phyloP scores from a whole-genome alignment of 495 filamentous ascomycete species.

The Xylaria telfairii region DNA sequence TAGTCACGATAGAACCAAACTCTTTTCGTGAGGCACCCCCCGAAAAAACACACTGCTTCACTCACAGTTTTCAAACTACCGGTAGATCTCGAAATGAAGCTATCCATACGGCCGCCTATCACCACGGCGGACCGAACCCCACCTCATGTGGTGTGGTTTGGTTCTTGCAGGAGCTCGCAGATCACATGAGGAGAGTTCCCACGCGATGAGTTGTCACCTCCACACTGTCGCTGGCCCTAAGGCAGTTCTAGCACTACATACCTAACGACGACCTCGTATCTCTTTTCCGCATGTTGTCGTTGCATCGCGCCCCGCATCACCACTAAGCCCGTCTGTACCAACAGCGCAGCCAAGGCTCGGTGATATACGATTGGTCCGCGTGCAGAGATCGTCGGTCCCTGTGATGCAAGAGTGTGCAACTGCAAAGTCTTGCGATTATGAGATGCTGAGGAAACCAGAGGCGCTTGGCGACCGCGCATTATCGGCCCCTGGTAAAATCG shows the following conservation, averaged over 20 bases:
- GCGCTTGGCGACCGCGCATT: slow-evolving; percentile 6
- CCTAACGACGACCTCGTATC: slow-evolving; percentile 22
- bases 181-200: slow-evolving; percentile 28
- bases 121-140: slow-evolving; percentile 10
- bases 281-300: slow-evolving; percentile 21
- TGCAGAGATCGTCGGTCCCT: slow-evolving; percentile 19
- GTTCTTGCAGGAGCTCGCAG: slow-evolving; percentile 25
- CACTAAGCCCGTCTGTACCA: slow-evolving; percentile 4
- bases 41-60: not conserved
- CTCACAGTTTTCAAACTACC: slow-evolving; percentile 4
- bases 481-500: not conserved
- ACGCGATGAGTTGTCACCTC: slow-evolving; percentile 29
- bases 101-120: slow-evolving; percentile 18
- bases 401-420: slow-evolving; percentile 14
- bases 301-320: slow-evolving; percentile 22
- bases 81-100: slow-evolving; percentile 20
- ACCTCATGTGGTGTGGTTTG: slow-evolving; percentile 23
- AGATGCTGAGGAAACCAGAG: not conserved
- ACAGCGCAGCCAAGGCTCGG: slow-evolving; percentile 21
- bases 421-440: not conserved
- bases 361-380: slow-evolving; percentile 17
- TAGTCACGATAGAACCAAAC: slow-evolving; percentile 1
- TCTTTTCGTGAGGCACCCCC: slow-evolving; percentile 1
- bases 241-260: slow-evolving; percentile 8
- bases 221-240: slow-evolving; percentile 21